Percentiles rank a stretch among this genome's conserved stretches.
Conservation (phyloP, 805 yeast species). For the Sungouiella thailandica region DNA sequence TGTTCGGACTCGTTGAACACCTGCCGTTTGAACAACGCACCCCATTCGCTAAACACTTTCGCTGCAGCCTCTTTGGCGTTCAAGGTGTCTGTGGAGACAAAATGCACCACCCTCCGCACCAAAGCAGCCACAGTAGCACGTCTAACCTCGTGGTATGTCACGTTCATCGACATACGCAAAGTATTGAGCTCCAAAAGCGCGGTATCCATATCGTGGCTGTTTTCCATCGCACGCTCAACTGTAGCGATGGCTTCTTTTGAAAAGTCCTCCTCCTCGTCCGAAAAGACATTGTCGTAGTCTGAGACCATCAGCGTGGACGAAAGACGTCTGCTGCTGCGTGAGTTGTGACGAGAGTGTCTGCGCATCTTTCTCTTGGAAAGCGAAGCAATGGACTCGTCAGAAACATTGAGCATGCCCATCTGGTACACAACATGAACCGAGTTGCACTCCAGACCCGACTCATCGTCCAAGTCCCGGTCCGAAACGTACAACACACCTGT, state of each 20-base stretch:
- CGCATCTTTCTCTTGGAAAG: conserved; percentile 42
- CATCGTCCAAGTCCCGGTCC: conserved; percentile 34
- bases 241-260: conserved; percentile 89
- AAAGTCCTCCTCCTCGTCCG: conserved; percentile 66
- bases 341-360: conserved; percentile 21
- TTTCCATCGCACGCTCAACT: conserved; percentile 84
- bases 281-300: conserved; percentile 38
- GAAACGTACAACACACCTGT: conserved; percentile 47
- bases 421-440: conserved; percentile 36
- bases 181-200: conserved; percentile 91
- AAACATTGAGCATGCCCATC: conserved; percentile 43
- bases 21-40: conserved; percentile 73
- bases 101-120: conserved; percentile 62
- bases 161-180: conserved; percentile 95
- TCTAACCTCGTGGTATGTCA: conserved; percentile 88
- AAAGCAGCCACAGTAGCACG: conserved; percentile 73
- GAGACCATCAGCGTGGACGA: conserved; percentile 33
- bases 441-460: conserved; percentile 38
- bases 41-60: conserved; percentile 79
- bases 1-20: conserved; percentile 79
- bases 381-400: conserved; percentile 58
- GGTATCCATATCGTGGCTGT: conserved; percentile 89
- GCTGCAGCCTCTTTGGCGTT: conserved; percentile 70
- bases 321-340: conserved; percentile 25
- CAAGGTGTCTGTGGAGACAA: conserved; percentile 71